Percentiles rank a stretch among this genome's conserved stretches.
These are phyloP conservation scores for Aspergillus texensis DNA, from an alignment of 2,329 filamentous ascomycete species.

Conservation along the genomic window DNA sequence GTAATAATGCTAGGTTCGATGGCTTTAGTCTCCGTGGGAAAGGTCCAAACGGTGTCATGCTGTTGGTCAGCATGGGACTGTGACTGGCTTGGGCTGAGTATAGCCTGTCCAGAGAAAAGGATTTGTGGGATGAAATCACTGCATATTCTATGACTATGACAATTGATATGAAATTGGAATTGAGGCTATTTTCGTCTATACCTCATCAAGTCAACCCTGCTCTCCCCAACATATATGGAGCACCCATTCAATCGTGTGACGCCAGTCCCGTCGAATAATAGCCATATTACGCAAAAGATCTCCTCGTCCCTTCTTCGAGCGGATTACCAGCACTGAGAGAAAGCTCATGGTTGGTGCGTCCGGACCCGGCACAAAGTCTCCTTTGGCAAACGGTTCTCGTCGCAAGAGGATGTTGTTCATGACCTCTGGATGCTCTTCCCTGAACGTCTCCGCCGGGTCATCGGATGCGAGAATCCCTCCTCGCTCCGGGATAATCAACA, in stretches of 20 bases:
- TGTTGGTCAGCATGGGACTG: background rate
- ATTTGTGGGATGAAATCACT: background rate
- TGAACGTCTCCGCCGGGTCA: background rate
- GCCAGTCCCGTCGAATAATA: background rate
- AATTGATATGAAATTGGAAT: background rate
- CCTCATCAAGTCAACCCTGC: background rate
- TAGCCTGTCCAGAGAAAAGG: background rate
- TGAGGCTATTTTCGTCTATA: background rate
- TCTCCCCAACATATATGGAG: background rate
- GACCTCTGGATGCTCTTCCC: background rate
- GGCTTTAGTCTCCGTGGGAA: no score
- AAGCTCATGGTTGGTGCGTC: background rate
- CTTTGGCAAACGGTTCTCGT: background rate
- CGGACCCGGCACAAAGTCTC: background rate
- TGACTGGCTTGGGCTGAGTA: background rate
- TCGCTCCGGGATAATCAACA: background rate
- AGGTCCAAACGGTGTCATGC: no score
- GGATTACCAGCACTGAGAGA: background rate
- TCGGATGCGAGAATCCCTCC: background rate
- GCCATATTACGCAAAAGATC: background rate
- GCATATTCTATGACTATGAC: background rate
- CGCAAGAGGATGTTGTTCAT: background rate
- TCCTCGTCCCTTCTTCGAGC: background rate
- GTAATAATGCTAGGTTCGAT: no score
- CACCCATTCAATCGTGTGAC: background rate